Evolutionary conservation across 2,329 filamentous ascomycete genomes (phyloP), one percentile per base, ranked within the genome.

Genomic region (Botryotinia calthae): DNA sequence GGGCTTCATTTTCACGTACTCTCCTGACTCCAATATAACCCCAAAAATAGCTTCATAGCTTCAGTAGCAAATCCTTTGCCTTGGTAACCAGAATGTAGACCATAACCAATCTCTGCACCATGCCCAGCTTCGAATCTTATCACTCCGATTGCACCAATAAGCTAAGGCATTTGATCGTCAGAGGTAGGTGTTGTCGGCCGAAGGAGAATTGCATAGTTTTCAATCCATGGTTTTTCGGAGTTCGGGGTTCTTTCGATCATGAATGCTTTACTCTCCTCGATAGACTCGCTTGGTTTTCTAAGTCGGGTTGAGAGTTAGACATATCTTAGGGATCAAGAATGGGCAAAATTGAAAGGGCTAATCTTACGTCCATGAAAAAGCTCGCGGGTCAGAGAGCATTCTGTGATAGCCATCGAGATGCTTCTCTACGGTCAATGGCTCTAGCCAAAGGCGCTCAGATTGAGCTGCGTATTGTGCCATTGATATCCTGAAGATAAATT

Each of bases 161-260:
- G 72, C 56, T 59, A 75, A 25, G 72, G 59, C 37, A 71, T 61
- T 31, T 69, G 18, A 7, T 51, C n/a, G 18, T 31, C 28, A 2
- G 70, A 48, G 16, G 68, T 25, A 25, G 68, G 42, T 28, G 9
- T n/a, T 37, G 28, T 61, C 10, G 70, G 62, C 8, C 72, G 74
- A 22, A 78, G 69, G 12, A 78, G 25, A 54, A 79, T 76, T n/a
- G 77, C 77, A 46, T 75, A 78, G 10, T 73, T 73, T 34, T 76
- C 74, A n/a, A 73, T 74, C 69, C 73, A 74, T 18, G 76, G 75
- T 5, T 75, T 71, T 37, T 76, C 63, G 4, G 61, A 54, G 20
- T 56, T 74, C 10, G 71, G 69, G 1, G 71, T 62, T 25, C 71
- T 56, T 28, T 48, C 61, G 25, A 67, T 22, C 65, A 76, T 72